phyloP scores from a whole-genome alignment of 2,329 filamentous ascomycete species.

The Davidsoniella neocaledoniae region DNA sequence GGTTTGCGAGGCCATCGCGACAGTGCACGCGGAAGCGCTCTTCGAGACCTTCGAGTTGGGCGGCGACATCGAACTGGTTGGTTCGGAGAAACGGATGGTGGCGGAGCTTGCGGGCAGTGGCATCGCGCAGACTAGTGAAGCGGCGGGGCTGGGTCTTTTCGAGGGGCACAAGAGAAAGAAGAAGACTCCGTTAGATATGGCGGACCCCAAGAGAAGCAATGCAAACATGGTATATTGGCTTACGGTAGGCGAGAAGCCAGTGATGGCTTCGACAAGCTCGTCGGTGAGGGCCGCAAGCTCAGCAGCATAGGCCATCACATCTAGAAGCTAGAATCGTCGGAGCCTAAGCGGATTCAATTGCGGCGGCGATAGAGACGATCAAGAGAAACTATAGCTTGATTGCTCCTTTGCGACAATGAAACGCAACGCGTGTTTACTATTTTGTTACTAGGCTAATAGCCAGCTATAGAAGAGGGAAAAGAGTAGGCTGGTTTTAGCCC shows the following conservation, averaged over 20 bases:
- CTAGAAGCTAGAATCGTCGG: conserved; percentile 1
- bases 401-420: too few species aligned
- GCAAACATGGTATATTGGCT: conserved; percentile 17
- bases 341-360: too few species aligned
- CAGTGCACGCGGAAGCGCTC: conserved; percentile 75
- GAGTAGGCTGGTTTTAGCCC: too few species aligned
- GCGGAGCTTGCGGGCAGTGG: conserved; percentile 24
- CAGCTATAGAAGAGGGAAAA: too few species aligned
- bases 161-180: not conserved
- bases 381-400: too few species aligned
- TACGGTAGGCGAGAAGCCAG: conserved; percentile 38
- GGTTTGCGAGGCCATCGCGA: conserved; percentile 63
- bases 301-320: conserved; percentile 52
- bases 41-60: conserved; percentile 52
- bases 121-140: conserved; percentile 20
- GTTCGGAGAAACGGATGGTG: conserved; percentile 44
- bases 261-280: conserved; percentile 50
- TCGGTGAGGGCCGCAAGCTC: conserved; percentile 48
- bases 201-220: not conserved
- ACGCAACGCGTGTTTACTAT: too few species aligned
- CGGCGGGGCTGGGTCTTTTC: conserved; percentile 11
- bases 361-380: too few species aligned
- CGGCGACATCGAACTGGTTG: conserved; percentile 58
- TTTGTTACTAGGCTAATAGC: too few species aligned
- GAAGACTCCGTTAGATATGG: not conserved